Base-by-base conservation (phyloP, 192 early-diverging fungal genomes). In the Umbelopsis ramanniana region DNA sequence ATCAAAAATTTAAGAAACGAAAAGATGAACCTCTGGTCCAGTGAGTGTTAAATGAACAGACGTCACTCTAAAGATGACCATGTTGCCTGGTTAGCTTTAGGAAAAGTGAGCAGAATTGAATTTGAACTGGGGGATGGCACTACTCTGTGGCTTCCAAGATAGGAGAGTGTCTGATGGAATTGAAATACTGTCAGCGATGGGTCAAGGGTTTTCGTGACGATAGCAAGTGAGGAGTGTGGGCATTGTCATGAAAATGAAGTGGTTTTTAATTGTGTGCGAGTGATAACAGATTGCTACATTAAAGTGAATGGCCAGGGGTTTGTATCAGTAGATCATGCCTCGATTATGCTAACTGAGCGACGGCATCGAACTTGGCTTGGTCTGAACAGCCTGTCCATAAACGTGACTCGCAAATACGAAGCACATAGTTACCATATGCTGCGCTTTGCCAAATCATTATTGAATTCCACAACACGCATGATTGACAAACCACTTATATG, bases 401-500 rank as follows among this genome's bases (percentile, higher is more conserved):
- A 43, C 11, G 40, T 43, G 40, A 43, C 40, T 43, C 48, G 15
- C 17, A 17, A 50, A 50, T 21, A 21, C 19, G 48, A 19, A 5
- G 15, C 15, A 35, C 15, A n/a, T n/a, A n/a, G n/a, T n/a, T n/a
- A n/a, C 17, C 6, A 4, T 17, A 63, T 63, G 57, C 57, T 63
- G 33, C 29, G 57, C 17, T 19, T 35, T 19, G 26, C 33, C 5
- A 22, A 37, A 14, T 37, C 7, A 3, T 7, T 63, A 6, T 17
- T 68, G 21, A 43, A 40, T 50, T 29, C 46, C 7, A 46, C 67
- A 5, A 12, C 71, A 21, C 72, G 35, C 54, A 73, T 70, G 63
- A 75, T 82, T 54, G 66, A 76, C 21, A 79, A 88, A 60, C 89
- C 92, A 21, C 79, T 95, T 11, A 89, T 95, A 24, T 95, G 94